phyloP scores from a whole-genome alignment of 306 rosid genomes.

The Hippophae gyantsensis region DNA sequence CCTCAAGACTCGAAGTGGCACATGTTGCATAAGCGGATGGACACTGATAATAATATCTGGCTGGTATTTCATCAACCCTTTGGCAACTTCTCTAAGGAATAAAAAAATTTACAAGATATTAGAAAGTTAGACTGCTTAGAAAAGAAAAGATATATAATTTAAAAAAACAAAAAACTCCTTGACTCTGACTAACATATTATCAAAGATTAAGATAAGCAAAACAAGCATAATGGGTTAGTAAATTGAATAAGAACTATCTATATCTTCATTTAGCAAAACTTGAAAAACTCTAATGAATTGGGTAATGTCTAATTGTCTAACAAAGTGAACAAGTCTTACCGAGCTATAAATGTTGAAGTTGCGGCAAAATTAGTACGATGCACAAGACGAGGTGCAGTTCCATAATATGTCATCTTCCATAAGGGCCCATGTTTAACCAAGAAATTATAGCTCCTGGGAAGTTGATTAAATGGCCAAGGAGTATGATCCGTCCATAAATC shows the following conservation, averaged over 20 bases:
- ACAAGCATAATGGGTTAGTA: background rate
- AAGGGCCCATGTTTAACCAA: conserved; percentile 84
- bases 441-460: conserved; percentile 94
- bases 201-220: background rate
- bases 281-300: too few relatives aligned
- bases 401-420: conserved; percentile 91
- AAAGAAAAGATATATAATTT: too few relatives aligned
- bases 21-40: conserved; percentile 97
- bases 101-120: background rate
- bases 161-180: too few relatives aligned
- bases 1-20: conserved; percentile 88
- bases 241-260: background rate
- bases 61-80: conserved; percentile 88
- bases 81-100: conserved; percentile 58
- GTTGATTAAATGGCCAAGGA: conserved; percentile 97
- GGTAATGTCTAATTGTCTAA: background rate
- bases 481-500: conserved; percentile 97
- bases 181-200: too few relatives aligned
- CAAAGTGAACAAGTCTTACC: conserved; percentile 36
- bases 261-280: too few relatives aligned
- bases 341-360: conserved; percentile 87
- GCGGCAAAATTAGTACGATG: conserved; percentile 91
- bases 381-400: conserved; percentile 72
- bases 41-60: conserved; percentile 99
- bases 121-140: background rate